Evolutionary conservation across 1,284 basidiomycete species (phyloP), one percentile per base, ranked within the genome.

Genomic region (Ustilago shanxiensis): DNA sequence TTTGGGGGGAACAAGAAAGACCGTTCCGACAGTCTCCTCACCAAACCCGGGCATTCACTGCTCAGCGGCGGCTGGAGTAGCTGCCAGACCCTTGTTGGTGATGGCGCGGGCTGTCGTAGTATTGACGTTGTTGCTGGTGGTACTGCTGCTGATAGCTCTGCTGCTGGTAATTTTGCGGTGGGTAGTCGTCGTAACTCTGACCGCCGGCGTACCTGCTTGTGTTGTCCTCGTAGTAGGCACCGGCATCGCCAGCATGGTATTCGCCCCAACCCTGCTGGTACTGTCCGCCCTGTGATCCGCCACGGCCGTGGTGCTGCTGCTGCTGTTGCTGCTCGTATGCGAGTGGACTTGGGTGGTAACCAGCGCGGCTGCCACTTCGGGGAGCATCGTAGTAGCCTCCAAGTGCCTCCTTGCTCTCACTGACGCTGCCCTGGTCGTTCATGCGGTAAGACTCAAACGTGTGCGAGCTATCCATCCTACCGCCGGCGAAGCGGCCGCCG

Each of bases 401-500:
- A n/a, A 74, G 62, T 28, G 65, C 65, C 60, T 78, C 76, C 66
- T 76, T 72, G 74, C 76, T 66, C 53, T 74, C 69, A 39, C 35
- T 58, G 39, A n/a, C 60, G 69, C 64, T 66, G 39, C 39, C 44
- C 54, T 80, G 68, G 55, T 83, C 80, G 45, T 79, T 59, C 82
- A 83, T 81, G 58, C 76, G 74, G 72, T 80, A 83, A 54, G 65
- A 73, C 65, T 83, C 82, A 56, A 80, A 83, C 1, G 80, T 83
- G 29, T 77, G 29, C 9, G 70, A 53, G 63, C 70, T 72, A 59
- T 77, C 70, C 66, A 62, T 61, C 35, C 68, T 60, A 22, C 62
- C 62, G 50, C 53, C 29, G 26, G 52, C 76, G 29, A 73, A 72
- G 41, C 72, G 79, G 22, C 72, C 77, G 22, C 72, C 77, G n/a